Base-by-base conservation (phyloP, 169 alveolate species). In the Cryptosporidium meleagridis region DNA sequence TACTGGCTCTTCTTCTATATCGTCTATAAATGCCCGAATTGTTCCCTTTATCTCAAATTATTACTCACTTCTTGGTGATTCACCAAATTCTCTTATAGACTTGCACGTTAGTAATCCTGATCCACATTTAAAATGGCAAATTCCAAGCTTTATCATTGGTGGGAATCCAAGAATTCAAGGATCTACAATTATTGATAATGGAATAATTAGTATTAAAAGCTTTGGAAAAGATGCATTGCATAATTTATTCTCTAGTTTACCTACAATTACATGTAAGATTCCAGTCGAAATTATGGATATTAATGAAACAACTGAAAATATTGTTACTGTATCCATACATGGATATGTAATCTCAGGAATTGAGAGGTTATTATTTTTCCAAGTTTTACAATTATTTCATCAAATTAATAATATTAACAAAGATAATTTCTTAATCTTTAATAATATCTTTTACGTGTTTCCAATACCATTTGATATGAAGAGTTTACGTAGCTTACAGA, bases 221-320 rank as follows among this genome's bases (percentile, higher is more conserved):
- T 23, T 33, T 12, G 75, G 68, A 18, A 37, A 65, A 23, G 39
- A 80, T 14, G 6, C 89, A n/a, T 31, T 80, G 0, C 26, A 39
- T 26, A 51, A 39, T 26, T 14, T 80, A 14, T 80, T 80, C 44
- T 58, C 69, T 29, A 45, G 68, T 23, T n/a, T 80, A 39, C 75
- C 89, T 14, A 45, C 89, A 18, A 80, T 80, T 23, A 80, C 44
- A 1, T 80, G 89, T 55, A 80, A 80, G 69, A 65, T 80, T 21
- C 89, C 89, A 7, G 89, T 80, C 9, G 89, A 80, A 44, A 80
- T 80, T 10, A 62, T 80, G 26, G 89, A 80, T 23, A 29, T 80
- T 5, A 59, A 80, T 16, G 67, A 80, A 26, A 37, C 51, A 2
- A 62, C 65, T 3, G 44, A 41, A 35, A 31, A 18, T 14, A 45